These are phyloP conservation scores for Triadica sebifera DNA, from an alignment of 345 rosid genomes.

Conservation along the genomic window DNA sequence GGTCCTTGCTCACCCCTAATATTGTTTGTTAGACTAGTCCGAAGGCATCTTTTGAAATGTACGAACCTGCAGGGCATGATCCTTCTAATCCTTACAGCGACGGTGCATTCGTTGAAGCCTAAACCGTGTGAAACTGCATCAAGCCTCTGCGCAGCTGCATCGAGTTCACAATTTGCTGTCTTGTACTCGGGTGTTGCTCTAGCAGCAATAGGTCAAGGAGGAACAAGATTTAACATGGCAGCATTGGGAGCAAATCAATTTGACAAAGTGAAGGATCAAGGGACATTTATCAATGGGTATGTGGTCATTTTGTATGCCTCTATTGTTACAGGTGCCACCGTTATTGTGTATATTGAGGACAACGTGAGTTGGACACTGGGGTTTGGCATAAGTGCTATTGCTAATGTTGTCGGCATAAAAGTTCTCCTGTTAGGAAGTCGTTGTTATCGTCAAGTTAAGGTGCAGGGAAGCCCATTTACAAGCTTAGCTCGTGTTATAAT, in stretches of 20 bases:
- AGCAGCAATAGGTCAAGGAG: slow-evolving; percentile 30
- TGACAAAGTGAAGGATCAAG: slow-evolving; percentile 30
- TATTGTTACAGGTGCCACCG: slow-evolving; percentile 24
- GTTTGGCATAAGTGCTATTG: slow-evolving; percentile 32
- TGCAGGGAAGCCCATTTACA: slow-evolving; percentile 35
- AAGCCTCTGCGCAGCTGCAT: slow-evolving; percentile 28
- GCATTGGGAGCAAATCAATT: slow-evolving; percentile 52
- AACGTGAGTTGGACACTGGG: slow-evolving; percentile 56
- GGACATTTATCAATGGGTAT: slow-evolving; percentile 46
- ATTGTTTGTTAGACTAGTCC: neutral
- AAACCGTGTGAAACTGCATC: slow-evolving; percentile 29
- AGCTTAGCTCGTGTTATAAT: slow-evolving; percentile 40
- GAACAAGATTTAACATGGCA: slow-evolving; percentile 37
- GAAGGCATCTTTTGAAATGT: neutral
- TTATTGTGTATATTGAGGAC: slow-evolving; percentile 40
- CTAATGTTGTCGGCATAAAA: slow-evolving; percentile 30
- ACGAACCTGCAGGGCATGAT: slow-evolving; percentile 36
- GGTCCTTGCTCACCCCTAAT: no score
- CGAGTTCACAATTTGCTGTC: slow-evolving; percentile 33
- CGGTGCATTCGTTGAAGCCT: slow-evolving; percentile 38
- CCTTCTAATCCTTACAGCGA: slow-evolving; percentile 37
- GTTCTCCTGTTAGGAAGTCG: slow-evolving; percentile 40
- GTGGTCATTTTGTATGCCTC: slow-evolving; percentile 28
- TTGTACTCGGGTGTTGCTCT: slow-evolving; percentile 42
- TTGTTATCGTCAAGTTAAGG: slow-evolving; percentile 21